Base-by-base conservation (phyloP, 257 asterid genomes). In the Solanum sparsipilum region DNA sequence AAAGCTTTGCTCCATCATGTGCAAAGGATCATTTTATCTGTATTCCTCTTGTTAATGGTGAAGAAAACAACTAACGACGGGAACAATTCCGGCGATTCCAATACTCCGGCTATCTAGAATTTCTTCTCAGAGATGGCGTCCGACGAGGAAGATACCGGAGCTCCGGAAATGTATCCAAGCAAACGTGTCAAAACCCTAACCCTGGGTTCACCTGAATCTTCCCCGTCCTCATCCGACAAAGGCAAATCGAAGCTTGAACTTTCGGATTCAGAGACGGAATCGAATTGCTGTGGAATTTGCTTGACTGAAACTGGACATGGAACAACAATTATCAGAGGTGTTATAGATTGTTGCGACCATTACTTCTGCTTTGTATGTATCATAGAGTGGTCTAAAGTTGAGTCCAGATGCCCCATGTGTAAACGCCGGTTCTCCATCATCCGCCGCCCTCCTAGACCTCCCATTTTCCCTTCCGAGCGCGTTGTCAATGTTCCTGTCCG, bases 381-480 rank as follows among this genome's bases (percentile, higher is more conserved):
- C 65, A 93, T 93, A 93, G 98, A 94, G 89, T 95, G 98, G 98
- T 92, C 97, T 4, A 95, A 93, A 89, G 94, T 95, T 13, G 98
- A 95, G 89, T 93, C 98, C 84, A 93, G 78, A 73, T 95, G 97
- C 85, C 98, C 98, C 20, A 88, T 93, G 41, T 94, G 98, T 83
- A 94, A 93, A 89, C 93, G 94, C 89, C 94, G 98, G 32, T 95
- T 94, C 93, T 92, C 94, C 90, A 86, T 90, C 86, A 95, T 95
- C 74, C 91, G 92, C 81, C 94, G 98, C 90, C 96, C 98, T 63
- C 83, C 92, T 23, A 93, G 91, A 86, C 93, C 90, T 65, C 93
- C 95, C 16, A 3, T 93, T 35, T 94, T 95, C 88, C 86, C 89
- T 35, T 83, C 91, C 56, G 94, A 95, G 73, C 98, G 98, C 38